Conservation (phyloP, 306 rosid genomes). For the Argentina anserina region DNA sequence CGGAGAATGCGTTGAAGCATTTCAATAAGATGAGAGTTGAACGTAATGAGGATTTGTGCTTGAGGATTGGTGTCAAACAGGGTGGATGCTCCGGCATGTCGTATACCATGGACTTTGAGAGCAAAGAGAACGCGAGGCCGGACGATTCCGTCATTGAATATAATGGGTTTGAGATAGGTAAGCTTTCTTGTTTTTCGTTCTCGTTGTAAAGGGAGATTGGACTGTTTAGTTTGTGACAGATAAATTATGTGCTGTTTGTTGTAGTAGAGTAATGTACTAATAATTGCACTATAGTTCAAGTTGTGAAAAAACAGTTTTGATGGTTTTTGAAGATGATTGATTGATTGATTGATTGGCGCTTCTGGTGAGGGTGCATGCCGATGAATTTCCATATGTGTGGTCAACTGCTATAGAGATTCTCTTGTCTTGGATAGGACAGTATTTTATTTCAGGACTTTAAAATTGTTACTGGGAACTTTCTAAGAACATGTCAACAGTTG, state of each 20-base stretch:
- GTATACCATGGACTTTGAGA: conserved; percentile 88
- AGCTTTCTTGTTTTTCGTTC: conserved; percentile 5
- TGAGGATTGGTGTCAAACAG: conserved; percentile 93
- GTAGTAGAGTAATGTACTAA: not conserved
- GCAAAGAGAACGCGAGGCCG: conserved; percentile 59
- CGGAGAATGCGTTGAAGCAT: conserved; percentile 81
- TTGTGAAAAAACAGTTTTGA: not conserved
- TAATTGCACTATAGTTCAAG: not conserved
- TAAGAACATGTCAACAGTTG: not conserved
- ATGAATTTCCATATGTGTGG: not conserved
- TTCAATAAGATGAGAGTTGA: conserved; percentile 88
- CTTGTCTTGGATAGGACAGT: not conserved
- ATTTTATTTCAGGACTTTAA: too few relatives aligned
- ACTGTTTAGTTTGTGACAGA: not conserved
- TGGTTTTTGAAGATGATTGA: not conserved
- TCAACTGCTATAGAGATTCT: not conserved
- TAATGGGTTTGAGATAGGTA: conserved; percentile 78
- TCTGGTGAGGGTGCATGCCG: not conserved
- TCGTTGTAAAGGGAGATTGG: not conserved
- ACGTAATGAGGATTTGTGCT: conserved; percentile 63
- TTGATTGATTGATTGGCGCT: conserved; percentile 12
- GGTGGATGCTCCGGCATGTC: conserved; percentile 99
- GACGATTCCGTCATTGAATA: conserved; percentile 86
- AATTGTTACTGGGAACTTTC: too few relatives aligned
- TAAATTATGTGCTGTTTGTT: not conserved